These are phyloP conservation scores for Lactarius quietus DNA, from an alignment of 768 basidiomycete genomes.

Conservation along the genomic window DNA sequence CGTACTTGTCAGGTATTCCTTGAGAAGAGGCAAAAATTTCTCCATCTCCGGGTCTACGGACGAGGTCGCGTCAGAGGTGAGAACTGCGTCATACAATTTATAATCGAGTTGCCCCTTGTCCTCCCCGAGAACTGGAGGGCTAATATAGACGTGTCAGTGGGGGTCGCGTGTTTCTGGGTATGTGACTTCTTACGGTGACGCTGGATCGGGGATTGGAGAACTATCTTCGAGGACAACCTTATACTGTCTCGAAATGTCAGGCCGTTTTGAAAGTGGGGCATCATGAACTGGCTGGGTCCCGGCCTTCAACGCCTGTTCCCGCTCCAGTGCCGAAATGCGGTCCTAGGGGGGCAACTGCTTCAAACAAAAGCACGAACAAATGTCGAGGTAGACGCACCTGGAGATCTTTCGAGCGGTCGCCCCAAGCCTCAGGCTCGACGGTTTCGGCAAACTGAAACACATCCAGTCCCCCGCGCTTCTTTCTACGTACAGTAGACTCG, in stretches of 20 bases:
- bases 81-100: conserved; percentile 70
- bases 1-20: conserved; percentile 64
- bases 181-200: conserved; percentile 30
- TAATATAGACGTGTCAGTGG: conserved; percentile 28
- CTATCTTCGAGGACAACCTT: conserved; percentile 19
- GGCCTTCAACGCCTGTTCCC: conserved; percentile 21
- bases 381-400: conserved; percentile 46
- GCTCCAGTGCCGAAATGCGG: conserved; percentile 29
- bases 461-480: conserved; percentile 49
- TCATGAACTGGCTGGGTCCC: not conserved
- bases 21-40: conserved; percentile 73
- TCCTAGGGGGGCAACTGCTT: conserved; percentile 19
- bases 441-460: conserved; percentile 83
- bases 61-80: conserved; percentile 17
- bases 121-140: conserved; percentile 50
- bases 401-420: conserved; percentile 57
- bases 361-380: not conserved
- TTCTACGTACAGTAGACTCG: conserved; percentile 56
- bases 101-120: conserved; percentile 38
- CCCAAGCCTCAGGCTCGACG: conserved; percentile 66
- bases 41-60: conserved; percentile 60
- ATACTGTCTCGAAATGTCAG: conserved; percentile 22
- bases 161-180: not conserved
- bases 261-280: conserved; percentile 12
- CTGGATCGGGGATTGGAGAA: conserved; percentile 5